Evolutionary conservation across 768 basidiomycete species (phyloP).

Genomic region (Podaxis sp.): DNA sequence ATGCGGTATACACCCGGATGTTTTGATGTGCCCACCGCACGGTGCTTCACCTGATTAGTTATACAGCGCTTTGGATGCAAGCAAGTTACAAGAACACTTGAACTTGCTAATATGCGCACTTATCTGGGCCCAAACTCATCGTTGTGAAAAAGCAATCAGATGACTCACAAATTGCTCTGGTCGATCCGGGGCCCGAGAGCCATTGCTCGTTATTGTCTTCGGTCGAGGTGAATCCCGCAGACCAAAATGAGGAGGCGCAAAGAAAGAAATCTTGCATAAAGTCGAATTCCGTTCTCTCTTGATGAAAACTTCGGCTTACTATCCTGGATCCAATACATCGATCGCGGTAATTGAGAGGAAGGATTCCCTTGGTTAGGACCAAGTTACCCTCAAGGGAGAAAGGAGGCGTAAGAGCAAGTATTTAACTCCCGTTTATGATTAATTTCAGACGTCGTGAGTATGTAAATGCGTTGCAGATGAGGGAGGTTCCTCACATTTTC

Average conservation of each 20-base stretch:
- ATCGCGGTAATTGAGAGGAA: constrained; percentile 5
- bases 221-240: neutral
- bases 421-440: constrained; percentile 1
- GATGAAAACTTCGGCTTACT: neutral
- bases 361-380: neutral
- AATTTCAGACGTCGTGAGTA: neutral
- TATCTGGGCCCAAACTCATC: no score
- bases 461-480: neutral
- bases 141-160: neutral
- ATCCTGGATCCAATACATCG: neutral
- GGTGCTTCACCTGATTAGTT: neutral
- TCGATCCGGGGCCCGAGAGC: neutral
- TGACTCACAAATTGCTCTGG: constrained; percentile 1
- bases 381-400: neutral
- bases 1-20: neutral
- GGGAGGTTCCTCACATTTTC: neutral
- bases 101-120: no score
- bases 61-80: constrained; percentile 8
- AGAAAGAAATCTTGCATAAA: neutral
- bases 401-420: neutral
- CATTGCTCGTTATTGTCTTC: neutral
- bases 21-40: neutral
- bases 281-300: neutral
- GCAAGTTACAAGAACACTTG: no score
- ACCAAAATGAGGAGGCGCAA: neutral